Conservation (phyloP, 2,329 filamentous ascomycete genomes). For the Colletotrichum gloeosporioides region DNA sequence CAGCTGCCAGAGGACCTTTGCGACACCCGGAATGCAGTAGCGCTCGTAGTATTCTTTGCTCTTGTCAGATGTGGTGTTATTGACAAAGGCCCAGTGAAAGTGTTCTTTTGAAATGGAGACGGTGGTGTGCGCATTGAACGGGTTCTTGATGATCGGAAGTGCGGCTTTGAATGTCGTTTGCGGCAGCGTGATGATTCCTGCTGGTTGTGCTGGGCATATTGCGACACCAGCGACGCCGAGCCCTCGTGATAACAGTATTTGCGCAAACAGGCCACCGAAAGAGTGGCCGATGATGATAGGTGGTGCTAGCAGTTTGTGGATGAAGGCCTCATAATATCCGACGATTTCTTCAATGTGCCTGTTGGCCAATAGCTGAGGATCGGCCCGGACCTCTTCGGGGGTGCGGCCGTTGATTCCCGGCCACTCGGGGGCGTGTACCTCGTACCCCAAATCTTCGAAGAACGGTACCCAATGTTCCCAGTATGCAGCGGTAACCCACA, state of each 20-base stretch:
- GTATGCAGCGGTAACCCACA: slow-evolving; percentile 28
- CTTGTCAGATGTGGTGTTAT: slow-evolving; percentile 20
- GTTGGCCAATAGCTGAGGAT: slow-evolving; percentile 21
- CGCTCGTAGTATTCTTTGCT: slow-evolving; percentile 21
- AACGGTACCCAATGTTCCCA: slow-evolving; percentile 27
- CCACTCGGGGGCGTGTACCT: slow-evolving; percentile 27
- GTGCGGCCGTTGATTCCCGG: slow-evolving; percentile 27
- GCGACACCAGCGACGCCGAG: slow-evolving; percentile 22
- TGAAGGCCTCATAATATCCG: slow-evolving; percentile 24
- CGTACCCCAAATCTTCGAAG: slow-evolving; percentile 22
- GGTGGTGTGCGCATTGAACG: slow-evolving; percentile 19
- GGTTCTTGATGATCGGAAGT: slow-evolving; percentile 22
- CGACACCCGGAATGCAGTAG: slow-evolving; percentile 25
- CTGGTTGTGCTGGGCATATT: slow-evolving; percentile 24
- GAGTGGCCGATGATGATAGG: slow-evolving; percentile 28
- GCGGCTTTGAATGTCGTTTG: slow-evolving; percentile 23
- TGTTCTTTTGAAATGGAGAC: slow-evolving; percentile 22
- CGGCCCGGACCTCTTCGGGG: slow-evolving; percentile 21
- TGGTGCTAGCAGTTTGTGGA: slow-evolving; percentile 19
- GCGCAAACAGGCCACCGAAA: slow-evolving; percentile 27
- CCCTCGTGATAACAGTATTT: slow-evolving; percentile 24
- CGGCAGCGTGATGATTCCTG: slow-evolving; percentile 23
- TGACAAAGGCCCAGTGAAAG: slow-evolving; percentile 28
- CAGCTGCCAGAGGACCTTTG: slow-evolving; percentile 26
- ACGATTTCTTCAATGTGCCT: slow-evolving; percentile 24